These are phyloP conservation scores for Hyphopichia khmerensis DNA, from an alignment of 1,139 yeast species.

Conservation along the genomic window DNA sequence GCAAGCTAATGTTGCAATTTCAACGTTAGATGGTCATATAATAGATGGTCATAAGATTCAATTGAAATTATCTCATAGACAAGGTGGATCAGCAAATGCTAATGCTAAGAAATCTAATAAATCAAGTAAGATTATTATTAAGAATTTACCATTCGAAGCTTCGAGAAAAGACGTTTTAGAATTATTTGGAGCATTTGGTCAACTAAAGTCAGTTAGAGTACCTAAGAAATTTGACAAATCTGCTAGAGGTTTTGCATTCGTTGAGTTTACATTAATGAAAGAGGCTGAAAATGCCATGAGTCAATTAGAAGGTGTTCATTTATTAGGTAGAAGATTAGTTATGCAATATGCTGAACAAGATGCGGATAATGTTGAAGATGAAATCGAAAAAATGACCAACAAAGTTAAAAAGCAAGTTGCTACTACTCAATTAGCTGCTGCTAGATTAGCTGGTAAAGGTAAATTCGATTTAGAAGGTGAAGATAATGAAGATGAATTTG, in stretches of 20 bases:
- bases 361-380: slow-evolving; percentile 81
- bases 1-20: slow-evolving; percentile 75
- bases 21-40: slow-evolving; percentile 70
- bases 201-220: slow-evolving; percentile 88
- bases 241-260: slow-evolving; percentile 97
- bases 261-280: slow-evolving; percentile 81
- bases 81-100: slow-evolving; percentile 32
- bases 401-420: slow-evolving; percentile 81
- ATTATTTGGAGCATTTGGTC: slow-evolving; percentile 91
- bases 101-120: slow-evolving; percentile 37
- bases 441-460: slow-evolving; percentile 73
- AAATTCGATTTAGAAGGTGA: slow-evolving; percentile 67
- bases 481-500: slow-evolving; percentile 24
- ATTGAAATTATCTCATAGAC: slow-evolving; percentile 82
- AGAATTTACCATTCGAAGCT: slow-evolving; percentile 96
- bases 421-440: slow-evolving; percentile 71
- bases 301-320: slow-evolving; percentile 92
- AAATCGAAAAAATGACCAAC: slow-evolving; percentile 84
- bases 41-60: slow-evolving; percentile 90
- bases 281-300: slow-evolving; percentile 97
- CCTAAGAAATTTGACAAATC: slow-evolving; percentile 95
- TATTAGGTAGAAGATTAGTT: slow-evolving; percentile 93
- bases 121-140: slow-evolving; percentile 79
- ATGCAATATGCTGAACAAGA: slow-evolving; percentile 90
- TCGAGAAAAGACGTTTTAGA: slow-evolving; percentile 88